Evolutionary conservation across 140 eudicot species (phyloP).

Genomic region (Flaveria floridana): DNA sequence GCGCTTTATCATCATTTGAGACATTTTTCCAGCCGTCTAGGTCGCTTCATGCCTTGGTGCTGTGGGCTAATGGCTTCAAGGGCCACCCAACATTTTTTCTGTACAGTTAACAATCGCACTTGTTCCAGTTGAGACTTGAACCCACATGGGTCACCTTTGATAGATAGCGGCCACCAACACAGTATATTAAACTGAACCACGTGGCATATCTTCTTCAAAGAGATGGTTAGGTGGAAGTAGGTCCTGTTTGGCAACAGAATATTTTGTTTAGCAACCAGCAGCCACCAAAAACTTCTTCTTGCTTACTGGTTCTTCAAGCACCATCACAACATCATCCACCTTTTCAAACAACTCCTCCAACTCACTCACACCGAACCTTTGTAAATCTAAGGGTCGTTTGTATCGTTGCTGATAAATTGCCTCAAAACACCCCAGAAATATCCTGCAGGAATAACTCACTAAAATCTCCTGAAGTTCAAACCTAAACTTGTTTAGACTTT

Average conservation of each 20-base stretch:
- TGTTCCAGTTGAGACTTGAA: background rate
- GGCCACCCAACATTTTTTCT: background rate
- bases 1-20: background rate
- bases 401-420: slow-evolving; percentile 77
- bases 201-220: slow-evolving; percentile 20
- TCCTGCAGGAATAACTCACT: slow-evolving; percentile 75
- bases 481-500: slow-evolving; percentile 51
- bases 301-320: slow-evolving; percentile 70
- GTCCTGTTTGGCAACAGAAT: background rate
- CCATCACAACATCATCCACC: slow-evolving; percentile 64
- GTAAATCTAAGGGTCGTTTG: slow-evolving; percentile 55
- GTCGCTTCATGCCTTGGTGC: background rate
- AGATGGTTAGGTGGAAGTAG: background rate
- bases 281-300: slow-evolving; percentile 68
- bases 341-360: slow-evolving; percentile 80
- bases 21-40: background rate
- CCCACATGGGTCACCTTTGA: background rate
- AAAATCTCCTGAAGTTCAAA: slow-evolving; percentile 82
- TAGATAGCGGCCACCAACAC: background rate
- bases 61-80: background rate
- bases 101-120: background rate
- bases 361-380: slow-evolving; percentile 63
- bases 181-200: background rate
- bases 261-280: slow-evolving; percentile 39
- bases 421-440: slow-evolving; percentile 65